Evolutionary conservation across 2,329 filamentous ascomycete species (phyloP), one percentile per base, ranked within the genome.

Genomic region (Thielaviopsis euricoi): DNA sequence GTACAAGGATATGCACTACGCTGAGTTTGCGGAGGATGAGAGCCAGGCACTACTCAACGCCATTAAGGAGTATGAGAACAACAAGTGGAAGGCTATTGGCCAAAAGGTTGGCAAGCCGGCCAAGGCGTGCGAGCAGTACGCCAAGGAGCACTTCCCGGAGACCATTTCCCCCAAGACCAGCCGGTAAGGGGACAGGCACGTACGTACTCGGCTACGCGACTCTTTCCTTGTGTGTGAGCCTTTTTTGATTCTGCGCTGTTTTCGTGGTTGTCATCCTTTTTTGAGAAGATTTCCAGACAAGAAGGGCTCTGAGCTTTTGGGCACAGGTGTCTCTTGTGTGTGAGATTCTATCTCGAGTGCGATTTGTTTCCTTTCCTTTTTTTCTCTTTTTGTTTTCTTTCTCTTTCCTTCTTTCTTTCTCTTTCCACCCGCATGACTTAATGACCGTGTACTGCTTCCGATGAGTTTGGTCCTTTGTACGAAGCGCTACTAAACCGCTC

Each of bases 1-100:
- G 91, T 97, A 98, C 72, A 97, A 97, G 87, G 93, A 98, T 66
- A 98, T 98, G 93, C 93, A 98, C 69, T 97, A 97, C 70, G 93
- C 93, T 63, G 93, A 97, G 69, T 97, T 98, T 70, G 90, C 88
- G 54, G 91, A 96, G 75, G 89, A 97, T 67, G 93, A 96, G 81
- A 89, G 83, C 67, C 79, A 83, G 65, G 86, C 87, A 43, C 74
- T 98, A 60, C 80, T 95, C 64, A 89, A 87, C 63, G 93, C 93
- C 29, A 98, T 98, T 73, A 96, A 95, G 73, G 93, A 98, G 69
- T 97, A 97, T 72, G 93, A 98, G 69, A 86, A 89, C 68, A 96
- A 94, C 71, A 97, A 97, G 70, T 98, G 93, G 93, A 97, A 97
- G 73, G 83, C 85, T 25, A 97, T 97, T 67, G 93, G 93, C 40